These are phyloP conservation scores for Cryptococcus sp. DNA, from an alignment of 1,284 basidiomycete species.

Conservation along the genomic window DNA sequence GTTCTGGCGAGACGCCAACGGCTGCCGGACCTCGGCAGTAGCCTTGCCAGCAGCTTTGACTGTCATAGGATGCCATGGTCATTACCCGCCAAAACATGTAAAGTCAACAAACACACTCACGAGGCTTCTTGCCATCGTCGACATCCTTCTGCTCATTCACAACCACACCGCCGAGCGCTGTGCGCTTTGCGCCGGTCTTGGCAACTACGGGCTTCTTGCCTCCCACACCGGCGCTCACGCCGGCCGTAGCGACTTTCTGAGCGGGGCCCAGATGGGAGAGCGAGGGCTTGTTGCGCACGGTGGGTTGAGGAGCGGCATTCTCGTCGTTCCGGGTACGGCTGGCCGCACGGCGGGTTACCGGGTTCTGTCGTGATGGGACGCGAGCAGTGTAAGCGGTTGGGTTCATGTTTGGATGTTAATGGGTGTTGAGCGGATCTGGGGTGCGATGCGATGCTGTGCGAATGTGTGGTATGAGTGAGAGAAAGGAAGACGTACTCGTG, in stretches of 20 bases:
- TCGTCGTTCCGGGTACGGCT: conserved; percentile 41
- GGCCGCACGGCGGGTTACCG: conserved; percentile 27
- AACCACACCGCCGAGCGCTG: conserved; percentile 39
- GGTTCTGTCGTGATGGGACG: neutral
- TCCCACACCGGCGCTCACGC: neutral
- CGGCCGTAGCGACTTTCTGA: conserved; percentile 19
- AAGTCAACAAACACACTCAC: conserved; percentile 20
- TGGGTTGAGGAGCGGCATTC: conserved; percentile 39
- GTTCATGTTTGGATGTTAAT: neutral
- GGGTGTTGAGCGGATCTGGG: neutral
- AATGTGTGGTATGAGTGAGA: neutral
- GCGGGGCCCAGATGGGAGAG: conserved; percentile 32
- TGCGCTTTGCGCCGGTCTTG: conserved; percentile 44
- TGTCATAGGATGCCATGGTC: conserved; percentile 5
- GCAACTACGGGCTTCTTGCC: conserved; percentile 31
- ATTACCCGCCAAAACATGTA: neutral
- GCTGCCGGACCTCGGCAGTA: conserved; percentile 35
- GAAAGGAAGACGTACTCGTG: conserved; percentile 22
- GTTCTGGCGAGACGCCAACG: conserved; percentile 28
- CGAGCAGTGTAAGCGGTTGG: neutral
- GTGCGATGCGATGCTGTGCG: neutral
- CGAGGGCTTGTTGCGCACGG: conserved; percentile 27
- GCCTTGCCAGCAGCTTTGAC: conserved; percentile 22
- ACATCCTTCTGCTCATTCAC: conserved; percentile 33
- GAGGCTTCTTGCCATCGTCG: conserved; percentile 34